These are phyloP conservation scores for Pulveroboletus sp. DNA, from an alignment of 768 basidiomycete species.

Conservation along the genomic window DNA sequence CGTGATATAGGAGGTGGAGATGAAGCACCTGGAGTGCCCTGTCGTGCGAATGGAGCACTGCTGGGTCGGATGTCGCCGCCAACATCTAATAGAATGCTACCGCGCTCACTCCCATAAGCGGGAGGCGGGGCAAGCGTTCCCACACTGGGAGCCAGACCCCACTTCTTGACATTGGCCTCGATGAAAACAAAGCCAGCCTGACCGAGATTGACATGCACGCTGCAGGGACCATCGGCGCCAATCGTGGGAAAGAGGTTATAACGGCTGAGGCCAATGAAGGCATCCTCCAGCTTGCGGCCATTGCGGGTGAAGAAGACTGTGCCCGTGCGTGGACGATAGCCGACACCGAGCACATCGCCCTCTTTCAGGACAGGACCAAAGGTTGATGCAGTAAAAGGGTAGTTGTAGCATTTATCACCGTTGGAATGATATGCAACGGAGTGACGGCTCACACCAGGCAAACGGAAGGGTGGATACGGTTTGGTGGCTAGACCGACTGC, in stretches of 20 bases:
- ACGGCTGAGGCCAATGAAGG: conserved; percentile 81
- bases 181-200: conserved; percentile 99
- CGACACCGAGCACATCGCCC: conserved; percentile 93
- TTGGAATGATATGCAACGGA: conserved; percentile 95
- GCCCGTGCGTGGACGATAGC: conserved; percentile 92
- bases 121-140: conserved; percentile 97
- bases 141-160: conserved; percentile 96
- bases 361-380: conserved; percentile 85
- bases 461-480: conserved; percentile 91
- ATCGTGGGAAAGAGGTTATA: conserved; percentile 97
- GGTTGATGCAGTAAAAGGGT: conserved; percentile 82
- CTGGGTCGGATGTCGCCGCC: conserved; percentile 42
- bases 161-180: conserved; percentile 99
- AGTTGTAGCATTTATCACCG: conserved; percentile 97
- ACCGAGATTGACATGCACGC: conserved; percentile 94
- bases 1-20: conserved; percentile 42
- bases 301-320: conserved; percentile 99
- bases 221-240: conserved; percentile 94
- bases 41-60: conserved; percentile 39
- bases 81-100: conserved; percentile 91
- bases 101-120: conserved; percentile 95
- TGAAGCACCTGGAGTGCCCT: conserved; percentile 42
- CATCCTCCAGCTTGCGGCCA: conserved; percentile 94
- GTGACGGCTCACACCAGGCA: conserved; percentile 80
- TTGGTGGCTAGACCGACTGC: conserved; percentile 94